Evolutionary conservation across 768 basidiomycete species (phyloP).

Genomic region (Calocera cornea): DNA sequence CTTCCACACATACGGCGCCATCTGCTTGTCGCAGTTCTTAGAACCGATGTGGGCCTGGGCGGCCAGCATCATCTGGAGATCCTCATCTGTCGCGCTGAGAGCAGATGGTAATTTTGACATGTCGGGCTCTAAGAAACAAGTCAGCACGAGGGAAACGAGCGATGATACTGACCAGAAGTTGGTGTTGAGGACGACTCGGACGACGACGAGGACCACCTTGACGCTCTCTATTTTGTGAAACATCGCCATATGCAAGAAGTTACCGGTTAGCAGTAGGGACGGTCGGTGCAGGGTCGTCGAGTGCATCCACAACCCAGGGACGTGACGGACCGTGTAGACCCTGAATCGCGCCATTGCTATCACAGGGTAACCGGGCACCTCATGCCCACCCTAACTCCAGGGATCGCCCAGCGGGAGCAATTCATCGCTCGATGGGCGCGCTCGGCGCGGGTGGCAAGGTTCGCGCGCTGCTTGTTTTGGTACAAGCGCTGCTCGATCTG

Average conservation of each 20-base stretch:
- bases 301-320: no score
- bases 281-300: no score
- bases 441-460: not conserved
- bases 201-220: not conserved
- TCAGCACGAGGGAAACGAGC: not conserved
- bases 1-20: slow-evolving; percentile 98
- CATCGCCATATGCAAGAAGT: no score
- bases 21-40: slow-evolving; percentile 99
- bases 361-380: no score
- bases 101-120: slow-evolving; percentile 83
- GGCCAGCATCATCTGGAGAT: slow-evolving; percentile 86
- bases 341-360: no score
- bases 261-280: no score
- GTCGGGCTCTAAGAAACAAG: not conserved
- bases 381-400: no score
- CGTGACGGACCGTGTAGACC: no score
- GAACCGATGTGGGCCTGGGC: slow-evolving; percentile 95
- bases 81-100: slow-evolving; percentile 90
- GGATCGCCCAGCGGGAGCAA: not conserved
- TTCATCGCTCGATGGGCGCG: not conserved
- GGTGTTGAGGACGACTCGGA: slow-evolving; percentile 3
- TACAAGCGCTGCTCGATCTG: not conserved
- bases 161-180: not conserved
- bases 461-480: not conserved
- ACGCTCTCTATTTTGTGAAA: no score